These are phyloP conservation scores for Rhytidiadelphus loreus DNA, from an alignment of 225 moss, liverwort and hornwort species.

Conservation along the genomic window DNA sequence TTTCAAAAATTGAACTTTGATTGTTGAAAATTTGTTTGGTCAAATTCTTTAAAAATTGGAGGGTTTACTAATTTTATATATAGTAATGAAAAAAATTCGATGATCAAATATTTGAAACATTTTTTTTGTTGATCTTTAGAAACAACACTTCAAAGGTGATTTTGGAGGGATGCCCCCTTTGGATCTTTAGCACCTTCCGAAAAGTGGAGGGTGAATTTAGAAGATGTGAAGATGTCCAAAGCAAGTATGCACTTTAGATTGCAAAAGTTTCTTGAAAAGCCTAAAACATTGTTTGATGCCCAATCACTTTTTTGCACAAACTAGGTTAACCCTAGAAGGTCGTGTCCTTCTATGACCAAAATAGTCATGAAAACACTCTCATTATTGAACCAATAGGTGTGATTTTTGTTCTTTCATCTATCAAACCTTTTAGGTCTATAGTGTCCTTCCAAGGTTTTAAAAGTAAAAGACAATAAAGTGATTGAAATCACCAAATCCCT, in stretches of 20 bases:
- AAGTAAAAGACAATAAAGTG: neutral
- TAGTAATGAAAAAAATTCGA: neutral
- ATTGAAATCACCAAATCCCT: too few relatives aligned
- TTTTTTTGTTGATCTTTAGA: neutral
- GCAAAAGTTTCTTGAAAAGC: neutral
- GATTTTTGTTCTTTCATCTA: neutral
- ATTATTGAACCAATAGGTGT: neutral
- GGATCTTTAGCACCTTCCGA: neutral
- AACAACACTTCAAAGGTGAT: neutral
- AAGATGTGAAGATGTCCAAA: neutral
- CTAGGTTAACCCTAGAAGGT: fast-evolving
- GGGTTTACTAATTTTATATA: neutral
- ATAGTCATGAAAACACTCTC: fast-evolving
- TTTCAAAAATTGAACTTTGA: neutral
- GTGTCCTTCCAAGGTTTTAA: fast-evolving
- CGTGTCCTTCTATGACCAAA: fast-evolving
- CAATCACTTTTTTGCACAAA: neutral
- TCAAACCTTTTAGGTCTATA: too few relatives aligned
- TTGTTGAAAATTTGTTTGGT: neutral
- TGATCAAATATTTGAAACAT: neutral
- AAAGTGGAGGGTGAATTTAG: fast-evolving
- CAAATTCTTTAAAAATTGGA: neutral
- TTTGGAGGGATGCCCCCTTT: neutral
- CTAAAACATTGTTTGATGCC: neutral
- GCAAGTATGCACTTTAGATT: neutral